These are phyloP conservation scores for Glycine latifolia DNA, from an alignment of 306 rosid species.

Conservation along the genomic window DNA sequence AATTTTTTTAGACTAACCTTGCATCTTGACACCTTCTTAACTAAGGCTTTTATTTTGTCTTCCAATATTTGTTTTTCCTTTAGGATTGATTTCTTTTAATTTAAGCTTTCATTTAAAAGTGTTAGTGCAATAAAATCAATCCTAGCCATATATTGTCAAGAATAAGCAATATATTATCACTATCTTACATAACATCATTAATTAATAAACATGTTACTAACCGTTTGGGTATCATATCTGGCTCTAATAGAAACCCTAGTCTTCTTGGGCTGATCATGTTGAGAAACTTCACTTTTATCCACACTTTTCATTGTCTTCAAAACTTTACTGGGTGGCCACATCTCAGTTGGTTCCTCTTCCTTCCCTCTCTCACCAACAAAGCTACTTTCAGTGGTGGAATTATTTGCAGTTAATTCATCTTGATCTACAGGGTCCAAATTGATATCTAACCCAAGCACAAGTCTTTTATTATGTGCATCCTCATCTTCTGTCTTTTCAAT, in stretches of 20 bases:
- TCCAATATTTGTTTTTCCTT: background rate
- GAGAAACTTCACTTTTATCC: conserved; percentile 56
- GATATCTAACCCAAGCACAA: conserved; percentile 60
- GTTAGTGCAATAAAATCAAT: background rate
- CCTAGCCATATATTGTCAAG: background rate
- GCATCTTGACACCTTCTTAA: too few relatives aligned
- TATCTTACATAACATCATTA: too few relatives aligned
- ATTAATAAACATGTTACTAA: conserved; percentile 39
- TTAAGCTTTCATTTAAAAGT: too few relatives aligned
- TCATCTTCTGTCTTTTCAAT: background rate
- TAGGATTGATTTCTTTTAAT: too few relatives aligned
- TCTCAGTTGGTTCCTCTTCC: conserved; percentile 31
- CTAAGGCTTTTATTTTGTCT: too few relatives aligned
- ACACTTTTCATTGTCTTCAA: conserved; percentile 46
- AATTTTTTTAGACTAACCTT: too few relatives aligned
- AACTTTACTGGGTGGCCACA: conserved; percentile 61
- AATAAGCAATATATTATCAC: background rate
- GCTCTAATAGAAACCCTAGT: conserved; percentile 81
- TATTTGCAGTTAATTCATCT: conserved; percentile 18
- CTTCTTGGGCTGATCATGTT: conserved; percentile 55
- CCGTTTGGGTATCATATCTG: conserved; percentile 75
- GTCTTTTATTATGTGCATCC: conserved; percentile 27
- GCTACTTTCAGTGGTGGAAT: conserved; percentile 32
- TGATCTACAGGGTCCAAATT: conserved; percentile 41
- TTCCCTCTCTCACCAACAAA: conserved; percentile 1